A percentile compares a stretch with the other conserved stretches of the same genome.
Conservation (phyloP, 805 yeast genomes). For the Hanseniaspora mollemarum region DNA sequence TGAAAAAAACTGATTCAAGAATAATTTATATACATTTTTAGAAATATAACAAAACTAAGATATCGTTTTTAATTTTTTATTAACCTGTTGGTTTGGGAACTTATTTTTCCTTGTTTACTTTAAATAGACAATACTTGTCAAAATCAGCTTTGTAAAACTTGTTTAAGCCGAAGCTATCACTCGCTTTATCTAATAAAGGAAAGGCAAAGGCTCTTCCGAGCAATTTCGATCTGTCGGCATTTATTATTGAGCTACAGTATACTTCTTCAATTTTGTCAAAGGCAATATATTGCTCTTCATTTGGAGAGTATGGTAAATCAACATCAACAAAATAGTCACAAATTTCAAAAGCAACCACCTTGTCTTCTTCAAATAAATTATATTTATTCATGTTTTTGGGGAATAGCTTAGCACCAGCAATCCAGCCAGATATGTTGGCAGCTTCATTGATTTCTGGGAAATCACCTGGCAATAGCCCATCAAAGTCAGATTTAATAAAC, state of each 20-base stretch:
- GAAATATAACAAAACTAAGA: no score
- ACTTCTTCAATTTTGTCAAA: slow-evolving; percentile 21
- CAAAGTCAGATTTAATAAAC: slow-evolving; percentile 67
- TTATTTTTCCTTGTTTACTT: slow-evolving; percentile 19
- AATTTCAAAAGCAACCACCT: slow-evolving; percentile 36
- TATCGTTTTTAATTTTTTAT: background rate
- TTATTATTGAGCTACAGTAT: slow-evolving; percentile 40
- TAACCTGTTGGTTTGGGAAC: background rate
- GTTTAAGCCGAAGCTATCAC: slow-evolving; percentile 13
- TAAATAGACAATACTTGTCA: slow-evolving; percentile 42
- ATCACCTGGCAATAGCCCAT: slow-evolving; percentile 82
- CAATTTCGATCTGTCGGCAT: slow-evolving; percentile 44
- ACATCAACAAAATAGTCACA: slow-evolving; percentile 71
- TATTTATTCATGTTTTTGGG: slow-evolving; percentile 66
- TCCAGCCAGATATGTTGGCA: background rate
- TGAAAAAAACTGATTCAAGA: slow-evolving; percentile 29
- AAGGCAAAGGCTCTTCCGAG: slow-evolving; percentile 44
- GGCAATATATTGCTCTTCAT: slow-evolving; percentile 16
- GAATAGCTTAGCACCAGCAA: slow-evolving; percentile 34
- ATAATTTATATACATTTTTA: no score
- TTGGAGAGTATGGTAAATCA: slow-evolving; percentile 36
- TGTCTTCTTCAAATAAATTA: slow-evolving; percentile 53
- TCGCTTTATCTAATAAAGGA: slow-evolving; percentile 33
- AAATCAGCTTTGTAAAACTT: slow-evolving; percentile 32
- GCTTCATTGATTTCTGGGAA: slow-evolving; percentile 41